Percentiles rank a stretch among this genome's conserved stretches.
Conservation (phyloP, 345 rosid genomes). For the Clarkia xantiana region DNA sequence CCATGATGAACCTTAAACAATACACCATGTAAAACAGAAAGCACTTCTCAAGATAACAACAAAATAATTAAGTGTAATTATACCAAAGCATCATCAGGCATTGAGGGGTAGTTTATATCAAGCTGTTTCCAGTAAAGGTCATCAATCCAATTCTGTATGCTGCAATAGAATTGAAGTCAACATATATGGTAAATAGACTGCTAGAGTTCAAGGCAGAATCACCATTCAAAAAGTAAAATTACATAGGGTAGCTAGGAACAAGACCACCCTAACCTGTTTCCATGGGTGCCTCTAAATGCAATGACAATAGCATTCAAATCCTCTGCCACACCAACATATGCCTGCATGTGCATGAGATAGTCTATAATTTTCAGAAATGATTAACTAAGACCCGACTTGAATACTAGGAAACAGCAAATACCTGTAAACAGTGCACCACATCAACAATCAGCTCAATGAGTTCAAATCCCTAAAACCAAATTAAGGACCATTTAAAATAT, state of each 20-base stretch:
- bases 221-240: not conserved
- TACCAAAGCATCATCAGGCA: conserved; percentile 83
- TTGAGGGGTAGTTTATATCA: conserved; percentile 81
- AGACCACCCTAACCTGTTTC: conserved; percentile 29
- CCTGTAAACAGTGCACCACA: conserved; percentile 81
- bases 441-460: conserved; percentile 75
- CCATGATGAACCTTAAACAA: conserved; percentile 82
- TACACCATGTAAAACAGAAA: not conserved
- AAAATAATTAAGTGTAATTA: conserved; percentile 5
- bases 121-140: conserved; percentile 97
- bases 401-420: conserved; percentile 8
- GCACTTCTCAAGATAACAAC: not conserved
- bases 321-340: conserved; percentile 59
- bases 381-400: not conserved
- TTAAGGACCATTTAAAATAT: not conserved
- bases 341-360: conserved; percentile 31
- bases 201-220: no score
- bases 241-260: not conserved
- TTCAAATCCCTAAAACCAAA: conserved; percentile 59
- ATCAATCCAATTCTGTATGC: conserved; percentile 90
- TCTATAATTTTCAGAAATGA: not conserved
- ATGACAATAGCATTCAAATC: conserved; percentile 51
- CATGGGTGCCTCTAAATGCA: conserved; percentile 80
- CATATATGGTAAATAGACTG: not conserved
- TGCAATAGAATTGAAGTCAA: conserved; percentile 19